A percentile compares a stretch with the other conserved stretches of the same genome.
phyloP scores from a whole-genome alignment of 148 eudicot species.

The Camellia japonica region DNA sequence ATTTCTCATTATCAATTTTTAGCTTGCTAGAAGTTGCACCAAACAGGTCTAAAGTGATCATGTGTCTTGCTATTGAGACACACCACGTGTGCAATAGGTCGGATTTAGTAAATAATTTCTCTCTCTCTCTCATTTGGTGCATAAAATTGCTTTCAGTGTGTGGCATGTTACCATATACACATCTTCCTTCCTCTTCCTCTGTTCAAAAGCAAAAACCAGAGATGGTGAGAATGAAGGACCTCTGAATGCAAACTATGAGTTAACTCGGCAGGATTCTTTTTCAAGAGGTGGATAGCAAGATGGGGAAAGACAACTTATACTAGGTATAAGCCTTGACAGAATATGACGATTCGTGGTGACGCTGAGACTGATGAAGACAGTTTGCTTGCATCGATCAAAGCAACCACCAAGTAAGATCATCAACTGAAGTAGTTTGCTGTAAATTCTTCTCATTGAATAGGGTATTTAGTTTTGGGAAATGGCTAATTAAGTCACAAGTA shows the following conservation, averaged over 20 bases:
- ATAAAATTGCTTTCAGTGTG: conserved; percentile 47
- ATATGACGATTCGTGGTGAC: not conserved
- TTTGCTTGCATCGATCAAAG: not conserved
- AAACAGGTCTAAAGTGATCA: no score
- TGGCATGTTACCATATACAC: conserved; percentile 86
- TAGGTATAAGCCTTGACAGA: not conserved
- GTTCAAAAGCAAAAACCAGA: conserved; percentile 50
- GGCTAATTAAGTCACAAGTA: no score
- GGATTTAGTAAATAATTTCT: no score
- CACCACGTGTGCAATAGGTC: no score
- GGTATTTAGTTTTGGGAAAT: not conserved
- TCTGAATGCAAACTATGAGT: conserved; percentile 42
- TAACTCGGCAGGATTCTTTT: conserved; percentile 69
- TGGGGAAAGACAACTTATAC: not conserved
- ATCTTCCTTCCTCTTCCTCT: conserved; percentile 85
- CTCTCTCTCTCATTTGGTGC: not conserved
- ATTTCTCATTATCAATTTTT: no score
- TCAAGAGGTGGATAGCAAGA: conserved; percentile 26
- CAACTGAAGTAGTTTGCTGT: no score
- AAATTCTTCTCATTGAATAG: not conserved
- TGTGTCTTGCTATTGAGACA: no score
- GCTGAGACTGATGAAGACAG: not conserved
- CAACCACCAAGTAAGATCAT: not conserved
- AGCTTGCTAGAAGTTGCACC: no score
- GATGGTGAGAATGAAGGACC: conserved; percentile 33